Evolutionary conservation across 306 rosid species (phyloP), one percentile per base, ranked within the genome.

Genomic region (Inga oerstediana): DNA sequence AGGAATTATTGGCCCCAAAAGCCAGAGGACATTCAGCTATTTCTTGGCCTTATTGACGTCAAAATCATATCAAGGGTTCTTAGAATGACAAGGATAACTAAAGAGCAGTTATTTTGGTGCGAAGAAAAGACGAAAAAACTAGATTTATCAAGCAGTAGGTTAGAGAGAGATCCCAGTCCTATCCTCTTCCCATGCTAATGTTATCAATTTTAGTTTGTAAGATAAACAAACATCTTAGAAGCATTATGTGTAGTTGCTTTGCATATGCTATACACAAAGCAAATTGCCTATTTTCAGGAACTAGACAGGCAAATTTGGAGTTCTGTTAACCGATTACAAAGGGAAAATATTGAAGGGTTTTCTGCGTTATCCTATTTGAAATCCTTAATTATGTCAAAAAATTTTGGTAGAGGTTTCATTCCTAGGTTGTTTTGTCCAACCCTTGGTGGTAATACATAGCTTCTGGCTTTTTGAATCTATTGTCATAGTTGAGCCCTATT

Each of bases 61-160:
- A 91, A 93, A 85, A 79, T 93, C 66, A 4, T 96, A 71, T 86
- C 87, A 9, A 91, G 99, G 84, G 93, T 89, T 78, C 89, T 94
- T 13, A 88, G 90, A 77, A 93, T 96, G 94, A 75, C 70, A 8
- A 90, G 92, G 91, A 80, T 93, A 80, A 90, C 84, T 8, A 93
- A 91, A 58, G 97, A 91, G 52, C 97, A 96, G 76, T 82, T 96
- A 75, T 80, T 90, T 73, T 96, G 99, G 99, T 93, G 99, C 61
- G 98, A 96, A 87, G 97, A 93, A 81, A 96, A 96, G 92, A 85
- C 91, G 90, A 96, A 92, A 78, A 96, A 91, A 75, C 89, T 96
- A 34, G 97, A 92, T 73, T 43, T 92, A 35, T 82, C 86, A 13
- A 88, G 85, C 61, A 81, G 92, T 35, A 90, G 86, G 91, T 83